Conservation (phyloP, 257 asterid species). For the Henckelia pumila region DNA sequence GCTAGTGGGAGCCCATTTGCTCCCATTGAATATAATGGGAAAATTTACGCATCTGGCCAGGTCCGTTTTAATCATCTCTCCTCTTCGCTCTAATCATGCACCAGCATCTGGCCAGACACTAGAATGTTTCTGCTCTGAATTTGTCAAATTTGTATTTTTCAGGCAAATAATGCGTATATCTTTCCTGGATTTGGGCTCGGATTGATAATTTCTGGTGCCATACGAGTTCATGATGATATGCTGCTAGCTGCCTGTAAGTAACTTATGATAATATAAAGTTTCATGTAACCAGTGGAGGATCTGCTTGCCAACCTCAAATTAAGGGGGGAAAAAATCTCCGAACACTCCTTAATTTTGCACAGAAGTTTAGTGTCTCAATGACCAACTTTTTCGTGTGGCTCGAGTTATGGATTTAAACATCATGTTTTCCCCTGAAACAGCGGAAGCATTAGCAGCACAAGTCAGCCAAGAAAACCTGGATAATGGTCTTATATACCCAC, state of each 20-base stretch:
- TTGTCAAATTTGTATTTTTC: constrained; percentile 17
- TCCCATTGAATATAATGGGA: constrained; percentile 51
- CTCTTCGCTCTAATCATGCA: not conserved
- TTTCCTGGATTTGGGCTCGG: constrained; percentile 95
- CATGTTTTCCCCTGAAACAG: constrained; percentile 43
- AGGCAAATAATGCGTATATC: constrained; percentile 91
- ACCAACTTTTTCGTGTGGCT: not conserved
- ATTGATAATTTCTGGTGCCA: constrained; percentile 87
- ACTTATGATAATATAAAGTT: not conserved
- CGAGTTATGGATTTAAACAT: not conserved
- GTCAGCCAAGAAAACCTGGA: constrained; percentile 72
- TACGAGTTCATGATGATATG: constrained; percentile 92
- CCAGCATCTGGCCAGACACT: not conserved
- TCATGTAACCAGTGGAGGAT: not conserved
- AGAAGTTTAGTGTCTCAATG: not conserved
- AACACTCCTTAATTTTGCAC: not conserved
- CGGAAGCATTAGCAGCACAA: constrained; percentile 84
- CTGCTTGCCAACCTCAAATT: not conserved
- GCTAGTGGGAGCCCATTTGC: constrained; percentile 80
- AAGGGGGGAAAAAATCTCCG: no score
- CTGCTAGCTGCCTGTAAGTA: constrained; percentile 93
- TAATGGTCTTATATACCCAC: constrained; percentile 83
- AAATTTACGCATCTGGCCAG: constrained; percentile 61
- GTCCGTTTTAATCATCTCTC: constrained; percentile 25
- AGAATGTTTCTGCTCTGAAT: constrained; percentile 11